Evolutionary conservation across 305 asterid species (phyloP).

Genomic region (Caryopteris hybrid): DNA sequence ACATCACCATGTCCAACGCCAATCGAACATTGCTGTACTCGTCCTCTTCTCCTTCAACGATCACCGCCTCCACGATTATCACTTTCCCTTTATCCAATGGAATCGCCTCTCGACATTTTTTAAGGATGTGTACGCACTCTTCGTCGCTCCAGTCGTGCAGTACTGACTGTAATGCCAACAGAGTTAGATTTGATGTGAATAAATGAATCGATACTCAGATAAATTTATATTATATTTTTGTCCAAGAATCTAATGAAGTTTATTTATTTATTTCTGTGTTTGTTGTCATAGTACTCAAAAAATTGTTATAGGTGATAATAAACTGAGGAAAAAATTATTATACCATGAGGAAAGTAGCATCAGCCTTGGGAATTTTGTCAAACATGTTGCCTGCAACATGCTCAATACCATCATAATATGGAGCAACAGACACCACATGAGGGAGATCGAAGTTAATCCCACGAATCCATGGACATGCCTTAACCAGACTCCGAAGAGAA

Average conservation of each 20-base stretch:
- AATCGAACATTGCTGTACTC: slow-evolving; percentile 22
- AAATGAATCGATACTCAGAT: too few species aligned
- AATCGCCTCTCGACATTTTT: slow-evolving; percentile 31
- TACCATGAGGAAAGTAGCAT: slow-evolving; percentile 56
- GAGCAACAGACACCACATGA: slow-evolving; percentile 47
- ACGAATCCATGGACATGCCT: slow-evolving; percentile 40
- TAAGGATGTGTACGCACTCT: slow-evolving; percentile 44
- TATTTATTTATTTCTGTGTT: too few species aligned
- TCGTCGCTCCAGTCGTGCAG: slow-evolving; percentile 77
- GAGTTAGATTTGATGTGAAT: too few species aligned
- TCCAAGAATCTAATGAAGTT: too few species aligned
- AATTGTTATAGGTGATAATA: too few species aligned
- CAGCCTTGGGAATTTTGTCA: slow-evolving; percentile 51
- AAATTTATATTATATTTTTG: too few species aligned
- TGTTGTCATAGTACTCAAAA: too few species aligned
- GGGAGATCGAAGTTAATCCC: slow-evolving; percentile 61
- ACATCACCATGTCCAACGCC: slow-evolving; percentile 41
- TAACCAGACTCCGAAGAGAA: slow-evolving; percentile 26
- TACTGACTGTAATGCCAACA: slow-evolving; percentile 30
- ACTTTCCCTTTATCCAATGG: slow-evolving; percentile 25
- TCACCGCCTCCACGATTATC: slow-evolving; percentile 35
- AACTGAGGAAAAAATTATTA: not conserved
- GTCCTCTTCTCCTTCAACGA: slow-evolving; percentile 10
- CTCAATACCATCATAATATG: slow-evolving; percentile 22
- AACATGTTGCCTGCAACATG: slow-evolving; percentile 61